These are phyloP conservation scores for sweet orange (Citrus sinensis) DNA, from an alignment of 345 rosid species.

Conservation along the genomic window DVS_A1.0 CM039163.1:36302501-36303000, in stretches of 20 bases:
- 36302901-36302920: fast-evolving
- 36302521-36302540: slow-evolving; percentile 50
- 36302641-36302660: too few species aligned
- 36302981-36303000: fast-evolving
- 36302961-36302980: fast-evolving
- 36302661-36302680: too few species aligned
- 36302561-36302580: slow-evolving; percentile 49
- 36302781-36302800: fast-evolving
- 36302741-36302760: fast-evolving
- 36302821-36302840: too few species aligned
- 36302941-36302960: too few species aligned
- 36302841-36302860: fast-evolving
- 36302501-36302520: slow-evolving; percentile 42
- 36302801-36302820: fast-evolving
- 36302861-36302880: fast-evolving
- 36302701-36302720: too few species aligned
- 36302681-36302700: fast-evolving
- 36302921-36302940: fast-evolving
- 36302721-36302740: too few species aligned
- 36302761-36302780: too few species aligned
- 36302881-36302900: too few species aligned
- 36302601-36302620: slow-evolving; percentile 22
- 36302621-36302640: too few species aligned
- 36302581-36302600: slow-evolving; percentile 32
- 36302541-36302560: slow-evolving; percentile 44